Evolutionary conservation across 208 protist species (phyloP).

Genomic region (Crithidia sp.): DNA sequence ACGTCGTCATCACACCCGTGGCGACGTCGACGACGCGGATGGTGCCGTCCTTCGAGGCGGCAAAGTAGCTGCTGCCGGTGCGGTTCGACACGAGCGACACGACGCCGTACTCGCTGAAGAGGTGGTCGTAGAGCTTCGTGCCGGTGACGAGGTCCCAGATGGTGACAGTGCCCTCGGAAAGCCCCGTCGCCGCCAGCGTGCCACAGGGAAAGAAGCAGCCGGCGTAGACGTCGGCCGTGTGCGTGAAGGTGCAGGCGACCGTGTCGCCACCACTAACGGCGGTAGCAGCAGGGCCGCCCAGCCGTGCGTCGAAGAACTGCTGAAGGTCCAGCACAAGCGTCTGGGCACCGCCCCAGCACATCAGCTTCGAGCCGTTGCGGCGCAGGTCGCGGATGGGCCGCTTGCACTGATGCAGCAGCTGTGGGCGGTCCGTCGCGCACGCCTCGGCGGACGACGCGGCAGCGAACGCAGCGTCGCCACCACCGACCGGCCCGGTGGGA

Average conservation of each 20-base stretch:
- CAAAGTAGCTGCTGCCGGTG: constrained; percentile 78
- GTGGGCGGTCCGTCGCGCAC: constrained; percentile 14
- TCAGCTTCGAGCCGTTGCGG: constrained; percentile 48
- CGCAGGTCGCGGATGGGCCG: constrained; percentile 56
- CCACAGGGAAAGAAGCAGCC: constrained; percentile 81
- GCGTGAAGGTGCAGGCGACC: constrained; percentile 56
- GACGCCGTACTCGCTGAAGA: constrained; percentile 66
- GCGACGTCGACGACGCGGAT: constrained; percentile 79
- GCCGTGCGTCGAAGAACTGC: constrained; percentile 27
- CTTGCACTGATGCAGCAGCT: constrained; percentile 52
- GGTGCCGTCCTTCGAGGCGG: constrained; percentile 74
- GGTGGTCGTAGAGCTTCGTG: constrained; percentile 67
- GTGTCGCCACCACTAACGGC: neutral
- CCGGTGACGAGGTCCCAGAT: constrained; percentile 75
- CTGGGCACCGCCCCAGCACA: constrained; percentile 76
- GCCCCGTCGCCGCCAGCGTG: constrained; percentile 70
- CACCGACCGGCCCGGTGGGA: constrained; percentile 27
- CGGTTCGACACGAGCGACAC: constrained; percentile 66
- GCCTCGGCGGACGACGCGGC: constrained; percentile 7
- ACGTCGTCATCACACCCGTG: constrained; percentile 71
- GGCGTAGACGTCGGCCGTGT: constrained; percentile 69
- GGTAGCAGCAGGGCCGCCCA: neutral
- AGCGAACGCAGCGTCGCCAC: neutral
- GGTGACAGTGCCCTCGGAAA: constrained; percentile 79
- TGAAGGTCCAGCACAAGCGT: constrained; percentile 59